phyloP scores from a whole-genome alignment of 768 basidiomycete species.

The Hericium erinaceus region DNA sequence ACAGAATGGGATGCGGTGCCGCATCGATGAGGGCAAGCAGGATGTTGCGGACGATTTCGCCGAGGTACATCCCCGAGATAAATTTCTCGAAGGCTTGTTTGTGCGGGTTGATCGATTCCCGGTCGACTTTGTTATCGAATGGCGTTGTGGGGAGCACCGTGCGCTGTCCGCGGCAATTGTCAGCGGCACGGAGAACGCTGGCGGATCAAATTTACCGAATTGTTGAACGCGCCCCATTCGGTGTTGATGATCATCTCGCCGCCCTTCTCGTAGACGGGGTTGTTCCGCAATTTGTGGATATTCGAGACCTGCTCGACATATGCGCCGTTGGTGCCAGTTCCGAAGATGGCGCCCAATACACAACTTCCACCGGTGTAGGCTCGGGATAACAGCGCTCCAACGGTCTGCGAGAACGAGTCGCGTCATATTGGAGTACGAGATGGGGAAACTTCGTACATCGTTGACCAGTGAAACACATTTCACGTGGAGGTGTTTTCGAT shows the following conservation, averaged over 20 bases:
- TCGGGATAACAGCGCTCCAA: conserved; percentile 87
- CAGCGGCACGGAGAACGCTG: background rate
- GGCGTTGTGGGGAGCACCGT: conserved; percentile 77
- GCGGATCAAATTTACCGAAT: conserved; percentile 48
- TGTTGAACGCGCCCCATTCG: conserved; percentile 98
- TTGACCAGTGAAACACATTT: conserved; percentile 89
- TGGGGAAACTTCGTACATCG: conserved; percentile 49
- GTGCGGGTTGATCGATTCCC: conserved; percentile 87
- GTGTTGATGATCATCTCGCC: conserved; percentile 93
- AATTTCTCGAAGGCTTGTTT: conserved; percentile 97
- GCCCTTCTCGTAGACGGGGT: conserved; percentile 45
- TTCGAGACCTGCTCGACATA: conserved; percentile 86
- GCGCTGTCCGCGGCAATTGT: conserved; percentile 37
- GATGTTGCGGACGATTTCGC: conserved; percentile 84
- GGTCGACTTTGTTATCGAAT: conserved; percentile 88
- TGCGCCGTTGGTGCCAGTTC: conserved; percentile 97
- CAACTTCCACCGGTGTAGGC: conserved; percentile 93
- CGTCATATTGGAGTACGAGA: background rate
- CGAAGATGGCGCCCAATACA: conserved; percentile 86
- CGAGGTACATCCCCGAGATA: conserved; percentile 98
- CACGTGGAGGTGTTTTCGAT: conserved; percentile 87
- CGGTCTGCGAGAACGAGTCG: conserved; percentile 50
- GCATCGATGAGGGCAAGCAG: conserved; percentile 77
- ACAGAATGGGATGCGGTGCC: conserved; percentile 60
- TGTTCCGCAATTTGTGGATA: conserved; percentile 73